Evolutionary conservation across 176 grass and related monocot species (phyloP), one percentile per base, ranked within the genome.

Genomic region (Triticum timopheevii): DNA sequence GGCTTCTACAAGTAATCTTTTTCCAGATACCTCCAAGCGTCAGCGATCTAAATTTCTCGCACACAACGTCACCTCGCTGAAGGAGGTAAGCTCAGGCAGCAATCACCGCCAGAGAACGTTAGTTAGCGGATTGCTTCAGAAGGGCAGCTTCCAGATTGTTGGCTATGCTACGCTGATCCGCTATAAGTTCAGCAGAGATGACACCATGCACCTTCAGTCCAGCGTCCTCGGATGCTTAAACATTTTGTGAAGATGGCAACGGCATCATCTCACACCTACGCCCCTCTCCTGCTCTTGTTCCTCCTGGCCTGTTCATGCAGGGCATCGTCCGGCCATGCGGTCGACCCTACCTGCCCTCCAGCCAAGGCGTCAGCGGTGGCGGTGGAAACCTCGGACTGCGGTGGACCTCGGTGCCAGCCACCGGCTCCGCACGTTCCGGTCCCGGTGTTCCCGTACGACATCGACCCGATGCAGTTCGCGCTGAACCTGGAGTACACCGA

Each of bases 401-500:
- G 77, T 13, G 71, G 13, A 0, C 65, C 76, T n/a, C 30, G 1
- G 45, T 84, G 85, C 80, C 61, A 20, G 70, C 79, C 73, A 6
- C 35, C 80, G 20, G 33, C 73, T 17, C 81, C 83, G 20, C 75
- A 30, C 20, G 34, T 64, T 3, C 27, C 49, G 8, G 86, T 93
- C 11, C 61, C 86, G 15, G 88, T 95, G 59, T 95, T 85, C 88
- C 91, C 89, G 8, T 76, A 86, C 36, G 93, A 95, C 62, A n/a
- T 88, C 0, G 93, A 91, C 5, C 93, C 91, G 24, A 3, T 95
- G 38, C 87, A 86, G 81, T 98, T 95, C 35, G 93, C 95, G 13
- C 62, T 89, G 83, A 98, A 98, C 86, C 24, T 98, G 47, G 95
- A 98, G 88, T 95, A 16, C 83, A 86, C 45, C 1, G 95, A 98